Evolutionary conservation across 2,329 filamentous ascomycete species (phyloP).

Genomic region (Ceratocystis destructans): DNA sequence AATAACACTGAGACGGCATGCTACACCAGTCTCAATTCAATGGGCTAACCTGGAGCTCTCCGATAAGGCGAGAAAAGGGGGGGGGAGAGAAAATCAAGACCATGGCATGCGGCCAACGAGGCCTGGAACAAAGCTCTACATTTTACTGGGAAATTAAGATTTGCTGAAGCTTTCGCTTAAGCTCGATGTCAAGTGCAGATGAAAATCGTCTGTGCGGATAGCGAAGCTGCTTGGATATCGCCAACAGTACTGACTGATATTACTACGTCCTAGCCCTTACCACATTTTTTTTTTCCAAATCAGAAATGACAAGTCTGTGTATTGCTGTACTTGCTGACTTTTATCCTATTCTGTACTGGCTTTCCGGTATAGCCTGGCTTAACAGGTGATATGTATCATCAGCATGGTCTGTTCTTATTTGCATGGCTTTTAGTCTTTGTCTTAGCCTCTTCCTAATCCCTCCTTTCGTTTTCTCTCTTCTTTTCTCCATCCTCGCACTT

Average conservation of each 20-base stretch:
- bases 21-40: not conserved
- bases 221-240: not conserved
- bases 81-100: not conserved
- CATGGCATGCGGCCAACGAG: not conserved
- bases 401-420: not conserved
- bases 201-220: constrained; percentile 11
- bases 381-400: not conserved
- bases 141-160: not conserved
- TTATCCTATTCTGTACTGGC: not conserved
- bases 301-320: not conserved
- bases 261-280: not conserved
- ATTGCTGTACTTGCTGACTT: not conserved
- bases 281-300: not conserved
- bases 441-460: not conserved
- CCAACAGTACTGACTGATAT: not conserved
- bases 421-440: not conserved
- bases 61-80: not conserved
- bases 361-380: not conserved
- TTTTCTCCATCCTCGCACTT: not conserved
- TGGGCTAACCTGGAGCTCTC: not conserved
- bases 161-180: constrained; percentile 5
- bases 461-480: not conserved
- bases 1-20: not conserved
- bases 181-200: constrained; percentile 11
- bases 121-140: not conserved